Evolutionary conservation across 2,329 filamentous ascomycete genomes (phyloP).

Genomic region (Diaporthe aspalathi): DNA sequence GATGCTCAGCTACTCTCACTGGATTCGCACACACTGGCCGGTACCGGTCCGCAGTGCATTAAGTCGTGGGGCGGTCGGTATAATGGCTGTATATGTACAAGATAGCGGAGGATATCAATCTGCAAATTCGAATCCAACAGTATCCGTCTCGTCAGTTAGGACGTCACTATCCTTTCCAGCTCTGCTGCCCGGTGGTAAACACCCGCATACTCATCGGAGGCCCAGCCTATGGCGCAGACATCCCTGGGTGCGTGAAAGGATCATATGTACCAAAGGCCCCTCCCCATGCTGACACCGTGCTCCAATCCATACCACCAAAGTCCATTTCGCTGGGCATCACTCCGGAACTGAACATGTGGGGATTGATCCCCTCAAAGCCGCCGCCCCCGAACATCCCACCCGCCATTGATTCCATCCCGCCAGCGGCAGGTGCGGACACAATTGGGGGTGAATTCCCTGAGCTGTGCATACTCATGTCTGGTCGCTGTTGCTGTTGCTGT

Average conservation of each 20-base stretch:
- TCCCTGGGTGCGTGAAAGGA: conserved; percentile 10
- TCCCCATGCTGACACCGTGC: conserved; percentile 55
- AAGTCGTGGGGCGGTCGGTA: neutral
- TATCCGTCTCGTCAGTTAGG: neutral
- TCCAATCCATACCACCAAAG: conserved; percentile 60
- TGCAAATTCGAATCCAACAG: neutral
- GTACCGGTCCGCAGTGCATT: neutral
- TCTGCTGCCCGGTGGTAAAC: neutral
- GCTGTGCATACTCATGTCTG: conserved; percentile 37
- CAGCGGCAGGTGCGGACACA: conserved; percentile 28
- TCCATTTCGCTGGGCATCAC: conserved; percentile 44
- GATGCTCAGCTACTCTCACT: neutral
- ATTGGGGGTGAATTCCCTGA: conserved; percentile 37
- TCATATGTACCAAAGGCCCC: conserved; percentile 39
- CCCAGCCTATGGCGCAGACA: conserved; percentile 30
- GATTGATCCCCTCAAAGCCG: conserved; percentile 45
- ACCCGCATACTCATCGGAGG: neutral
- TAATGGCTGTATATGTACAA: neutral
- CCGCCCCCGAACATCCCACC: conserved; percentile 36
- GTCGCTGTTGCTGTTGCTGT: conserved; percentile 15
- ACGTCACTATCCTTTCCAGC: neutral
- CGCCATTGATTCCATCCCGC: conserved; percentile 37
- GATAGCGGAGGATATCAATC: conserved; percentile 4
- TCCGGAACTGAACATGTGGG: conserved; percentile 47
- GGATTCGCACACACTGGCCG: neutral